Percentiles rank a stretch among this genome's conserved stretches.
These are phyloP conservation scores for Waltergamsia citrina DNA, from an alignment of 2,329 filamentous ascomycete genomes.

Conservation along the genomic window DNA sequence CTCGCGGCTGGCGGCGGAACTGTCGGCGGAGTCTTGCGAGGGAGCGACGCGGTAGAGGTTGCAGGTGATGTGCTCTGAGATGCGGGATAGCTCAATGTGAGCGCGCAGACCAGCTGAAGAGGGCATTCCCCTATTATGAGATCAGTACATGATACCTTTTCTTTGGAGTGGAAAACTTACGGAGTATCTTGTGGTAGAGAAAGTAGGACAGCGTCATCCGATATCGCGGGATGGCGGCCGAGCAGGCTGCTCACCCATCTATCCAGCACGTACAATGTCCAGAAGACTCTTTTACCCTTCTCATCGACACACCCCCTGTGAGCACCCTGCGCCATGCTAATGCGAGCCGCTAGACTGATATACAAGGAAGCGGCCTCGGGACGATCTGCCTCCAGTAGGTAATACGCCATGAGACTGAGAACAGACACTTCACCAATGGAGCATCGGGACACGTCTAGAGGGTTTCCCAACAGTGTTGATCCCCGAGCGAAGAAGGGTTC, in stretches of 20 bases:
- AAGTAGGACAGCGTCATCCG: slow-evolving; percentile 36
- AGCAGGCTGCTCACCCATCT: slow-evolving; percentile 38
- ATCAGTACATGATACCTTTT: not conserved
- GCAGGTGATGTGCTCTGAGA: slow-evolving; percentile 37
- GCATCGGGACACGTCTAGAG: slow-evolving; percentile 29
- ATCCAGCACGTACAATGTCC: slow-evolving; percentile 42
- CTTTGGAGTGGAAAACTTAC: slow-evolving; percentile 20
- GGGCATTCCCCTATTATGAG: slow-evolving; percentile 26
- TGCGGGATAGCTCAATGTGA: slow-evolving; percentile 34
- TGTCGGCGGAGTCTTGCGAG: slow-evolving; percentile 11
- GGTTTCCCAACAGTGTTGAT: slow-evolving; percentile 32
- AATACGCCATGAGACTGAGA: slow-evolving; percentile 36
- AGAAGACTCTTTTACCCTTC: slow-evolving; percentile 35
- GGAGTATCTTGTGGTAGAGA: slow-evolving; percentile 25
- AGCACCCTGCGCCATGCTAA: slow-evolving; percentile 37
- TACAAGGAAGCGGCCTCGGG: slow-evolving; percentile 38
- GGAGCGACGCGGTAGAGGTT: slow-evolving; percentile 33
- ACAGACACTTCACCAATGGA: slow-evolving; percentile 32
- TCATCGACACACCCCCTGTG: slow-evolving; percentile 33
- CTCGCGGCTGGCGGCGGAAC: slow-evolving; percentile 22
- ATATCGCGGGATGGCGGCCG: slow-evolving; percentile 35
- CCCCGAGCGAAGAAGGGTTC: slow-evolving; percentile 36
- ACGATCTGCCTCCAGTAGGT: slow-evolving; percentile 38
- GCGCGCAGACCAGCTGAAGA: slow-evolving; percentile 31
- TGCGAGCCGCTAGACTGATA: slow-evolving; percentile 35